Conservation (phyloP, 257 asterid species). For the Plectranthus barbatus region DNA sequence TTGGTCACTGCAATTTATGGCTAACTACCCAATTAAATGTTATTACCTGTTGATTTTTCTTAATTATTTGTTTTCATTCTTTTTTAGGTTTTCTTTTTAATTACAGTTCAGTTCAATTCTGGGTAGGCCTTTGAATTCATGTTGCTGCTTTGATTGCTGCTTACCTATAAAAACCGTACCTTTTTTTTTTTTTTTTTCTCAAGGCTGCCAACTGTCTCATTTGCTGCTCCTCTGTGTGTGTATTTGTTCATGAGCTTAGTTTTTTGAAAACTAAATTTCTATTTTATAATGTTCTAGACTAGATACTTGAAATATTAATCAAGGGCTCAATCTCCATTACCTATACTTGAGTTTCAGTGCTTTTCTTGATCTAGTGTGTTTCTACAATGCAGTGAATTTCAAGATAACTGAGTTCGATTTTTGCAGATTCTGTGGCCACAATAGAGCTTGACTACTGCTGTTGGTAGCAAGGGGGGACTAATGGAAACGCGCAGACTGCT, state of each 20-base stretch:
- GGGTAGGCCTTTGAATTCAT: neutral
- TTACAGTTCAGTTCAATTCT: neutral
- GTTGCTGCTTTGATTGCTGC: conserved; percentile 5
- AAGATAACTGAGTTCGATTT: neutral
- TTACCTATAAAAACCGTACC: conserved; percentile 1
- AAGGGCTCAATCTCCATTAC: neutral
- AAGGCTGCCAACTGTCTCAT: neutral
- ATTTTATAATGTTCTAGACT: neutral
- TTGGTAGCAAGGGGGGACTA: neutral
- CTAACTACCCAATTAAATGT: conserved; percentile 2
- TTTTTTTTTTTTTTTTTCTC: neutral
- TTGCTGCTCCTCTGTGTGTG: neutral
- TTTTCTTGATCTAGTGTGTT: neutral
- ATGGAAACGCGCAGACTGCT: conserved; percentile 38
- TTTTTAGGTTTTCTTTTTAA: neutral
- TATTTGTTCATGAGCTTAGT: neutral
- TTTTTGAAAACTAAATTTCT: neutral
- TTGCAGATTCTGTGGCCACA: neutral
- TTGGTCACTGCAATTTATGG: conserved; percentile 8
- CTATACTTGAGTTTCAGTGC: neutral
- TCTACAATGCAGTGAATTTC: conserved; percentile 5
- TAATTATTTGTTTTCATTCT: neutral
- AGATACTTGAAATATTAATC: neutral
- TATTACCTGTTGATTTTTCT: neutral
- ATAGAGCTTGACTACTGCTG: neutral